Evolutionary conservation across 257 asterid genomes (phyloP), one percentile per base, ranked within the genome.

Genomic region (Solanum infundibuliforme): DNA sequence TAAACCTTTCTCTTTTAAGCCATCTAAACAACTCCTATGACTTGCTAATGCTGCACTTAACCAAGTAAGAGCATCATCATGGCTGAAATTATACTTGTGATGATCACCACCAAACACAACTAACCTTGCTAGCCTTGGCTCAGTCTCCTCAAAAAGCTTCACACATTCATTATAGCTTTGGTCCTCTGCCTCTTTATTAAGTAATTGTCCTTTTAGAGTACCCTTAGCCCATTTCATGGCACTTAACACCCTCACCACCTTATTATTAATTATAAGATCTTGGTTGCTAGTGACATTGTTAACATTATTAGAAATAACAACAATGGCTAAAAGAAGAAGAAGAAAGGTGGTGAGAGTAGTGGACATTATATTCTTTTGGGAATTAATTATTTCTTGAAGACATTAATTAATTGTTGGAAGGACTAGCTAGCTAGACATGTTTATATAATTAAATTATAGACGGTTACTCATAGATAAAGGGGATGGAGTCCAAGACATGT

Each of bases 21-120:
- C 95, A 83, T 94, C 95, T 93, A 92, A 71, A 46, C 98, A 95
- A 88, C 93, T 91, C 35, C 29, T 55, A 46, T 95, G 96, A 91
- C 94, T 90, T 14, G 95, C 91, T 93, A 91, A 31, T 23, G 94
- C 94, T n/a, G 94, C 96, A 89, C 96, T 94, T 12, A 95, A 87
- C 98, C 98, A 94, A 14, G 95, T 91, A 41, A 90, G 71, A 6
- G 88, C 96, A 87, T 94, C 98, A 25, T 90, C 93, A 20, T 31
- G 66, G 90, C 92, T 89, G 29, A 76, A 89, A 35, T 69, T 10
- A 2, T 12, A 86, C 21, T 29, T 48, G 62, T 52, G 62, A 52
- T 52, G 7, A 35, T 84, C 88, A 71, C 41, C 41, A 31, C 84
- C 41, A 16, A 91, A 43, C n/a, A 84, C 92, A 10, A 86, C 92